Evolutionary conservation across 495 filamentous ascomycete genomes (phyloP).

Genomic region (Talaromyces proteolyticus): DNA sequence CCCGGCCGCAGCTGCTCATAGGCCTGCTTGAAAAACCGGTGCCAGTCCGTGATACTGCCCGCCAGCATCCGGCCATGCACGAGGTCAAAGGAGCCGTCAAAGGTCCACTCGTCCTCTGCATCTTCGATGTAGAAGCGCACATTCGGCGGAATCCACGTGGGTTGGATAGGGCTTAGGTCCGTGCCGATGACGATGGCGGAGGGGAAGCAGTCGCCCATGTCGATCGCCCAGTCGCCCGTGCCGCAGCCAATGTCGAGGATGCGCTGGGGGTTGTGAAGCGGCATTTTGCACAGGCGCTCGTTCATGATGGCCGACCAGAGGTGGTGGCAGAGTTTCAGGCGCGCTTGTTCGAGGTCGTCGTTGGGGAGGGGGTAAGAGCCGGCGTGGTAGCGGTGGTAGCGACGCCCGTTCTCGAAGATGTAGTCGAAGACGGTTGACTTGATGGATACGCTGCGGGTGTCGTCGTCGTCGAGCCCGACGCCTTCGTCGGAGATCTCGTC

Average conservation of each 20-base stretch:
- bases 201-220: constrained; percentile 55
- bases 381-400: constrained; percentile 53
- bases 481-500: neutral
- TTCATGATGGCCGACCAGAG: constrained; percentile 45
- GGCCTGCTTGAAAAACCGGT: neutral
- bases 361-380: constrained; percentile 55
- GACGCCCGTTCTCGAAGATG: constrained; percentile 53
- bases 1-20: neutral
- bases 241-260: constrained; percentile 48
- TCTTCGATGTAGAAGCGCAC: constrained; percentile 45
- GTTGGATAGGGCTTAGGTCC: constrained; percentile 52
- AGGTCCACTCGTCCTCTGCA: constrained; percentile 44
- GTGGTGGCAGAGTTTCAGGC: constrained; percentile 62
- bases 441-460: constrained; percentile 8
- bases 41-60: constrained; percentile 3
- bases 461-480: neutral
- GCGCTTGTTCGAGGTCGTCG: constrained; percentile 55
- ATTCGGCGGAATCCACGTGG: constrained; percentile 42
- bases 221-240: constrained; percentile 57
- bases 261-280: constrained; percentile 30
- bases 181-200: constrained; percentile 54
- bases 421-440: constrained; percentile 34
- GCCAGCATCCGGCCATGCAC: constrained; percentile 25
- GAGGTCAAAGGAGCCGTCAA: constrained; percentile 35
- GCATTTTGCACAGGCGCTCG: constrained; percentile 48